These are phyloP conservation scores for Saccharum spontaneum DNA, from an alignment of 176 grass and related monocot genomes.

Conservation along the genomic window DNA sequence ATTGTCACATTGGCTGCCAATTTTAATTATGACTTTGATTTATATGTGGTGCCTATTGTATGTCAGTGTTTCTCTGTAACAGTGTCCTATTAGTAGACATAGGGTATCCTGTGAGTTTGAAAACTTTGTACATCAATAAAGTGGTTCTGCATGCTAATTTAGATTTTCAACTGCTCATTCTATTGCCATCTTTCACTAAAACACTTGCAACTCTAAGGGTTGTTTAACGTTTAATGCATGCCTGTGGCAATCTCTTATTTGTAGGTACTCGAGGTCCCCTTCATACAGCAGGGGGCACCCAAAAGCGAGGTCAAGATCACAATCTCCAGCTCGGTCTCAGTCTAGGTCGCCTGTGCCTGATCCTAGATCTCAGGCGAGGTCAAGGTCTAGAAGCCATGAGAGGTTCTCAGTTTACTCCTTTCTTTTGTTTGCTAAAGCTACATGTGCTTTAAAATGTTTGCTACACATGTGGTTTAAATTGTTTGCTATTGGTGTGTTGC, in stretches of 20 bases:
- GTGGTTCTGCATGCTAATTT: neutral
- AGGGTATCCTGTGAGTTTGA: neutral
- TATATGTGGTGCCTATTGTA: neutral
- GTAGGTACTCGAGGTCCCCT: constrained; percentile 64
- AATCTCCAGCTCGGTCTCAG: constrained; percentile 43
- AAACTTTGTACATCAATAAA: neutral
- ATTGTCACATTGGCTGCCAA: neutral
- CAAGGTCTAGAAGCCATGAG: constrained; percentile 57
- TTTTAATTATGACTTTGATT: neutral
- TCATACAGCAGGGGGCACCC: constrained; percentile 53
- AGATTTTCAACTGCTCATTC: neutral
- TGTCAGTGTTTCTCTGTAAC: neutral
- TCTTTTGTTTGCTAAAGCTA: neutral
- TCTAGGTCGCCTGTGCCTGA: constrained; percentile 54
- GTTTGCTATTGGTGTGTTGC: neutral
- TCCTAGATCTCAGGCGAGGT: constrained; percentile 48
- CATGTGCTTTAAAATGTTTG: neutral
- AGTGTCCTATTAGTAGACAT: neutral
- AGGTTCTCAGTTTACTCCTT: constrained; percentile 41
- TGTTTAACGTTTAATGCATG: neutral
- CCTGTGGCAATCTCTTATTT: neutral
- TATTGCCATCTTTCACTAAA: neutral
- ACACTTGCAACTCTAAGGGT: neutral
- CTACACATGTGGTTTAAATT: neutral
- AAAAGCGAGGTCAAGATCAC: constrained; percentile 68